Evolutionary conservation across 1,284 basidiomycete species (phyloP).

Genomic region (Schizophyllum amplum): DNA sequence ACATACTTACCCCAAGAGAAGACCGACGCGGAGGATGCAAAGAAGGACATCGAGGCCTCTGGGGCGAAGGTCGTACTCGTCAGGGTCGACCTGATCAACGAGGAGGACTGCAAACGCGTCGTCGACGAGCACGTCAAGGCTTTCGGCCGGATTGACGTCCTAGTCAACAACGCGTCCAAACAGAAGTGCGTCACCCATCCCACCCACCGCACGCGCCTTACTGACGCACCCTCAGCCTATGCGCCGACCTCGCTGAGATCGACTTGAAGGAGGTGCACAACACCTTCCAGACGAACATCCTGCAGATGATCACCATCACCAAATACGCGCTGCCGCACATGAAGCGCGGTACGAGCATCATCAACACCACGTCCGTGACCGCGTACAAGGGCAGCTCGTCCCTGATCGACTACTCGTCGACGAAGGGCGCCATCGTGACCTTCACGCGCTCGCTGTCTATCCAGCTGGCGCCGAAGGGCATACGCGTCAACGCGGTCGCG

Average conservation of each 20-base stretch:
- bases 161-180: conserved; percentile 39
- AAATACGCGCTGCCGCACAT: conserved; percentile 52
- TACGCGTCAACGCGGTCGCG: conserved; percentile 47
- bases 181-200: conserved; percentile 1
- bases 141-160: conserved; percentile 46
- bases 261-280: conserved; percentile 31
- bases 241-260: conserved; percentile 35
- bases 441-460: conserved; percentile 49
- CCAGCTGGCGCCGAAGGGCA: conserved; percentile 50
- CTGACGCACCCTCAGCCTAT: conserved; percentile 3
- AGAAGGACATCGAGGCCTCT: conserved; percentile 37
- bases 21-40: conserved; percentile 26
- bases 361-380: conserved; percentile 58
- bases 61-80: conserved; percentile 52
- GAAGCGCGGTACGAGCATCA: conserved; percentile 51
- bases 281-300: conserved; percentile 49
- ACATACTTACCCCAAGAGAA: conserved; percentile 53
- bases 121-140: conserved; percentile 37
- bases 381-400: conserved; percentile 35
- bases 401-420: conserved; percentile 45
- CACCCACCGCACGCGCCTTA: not conserved
- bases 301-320: conserved; percentile 48
- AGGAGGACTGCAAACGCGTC: conserved; percentile 34
- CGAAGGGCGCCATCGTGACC: conserved; percentile 50
- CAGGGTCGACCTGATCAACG: conserved; percentile 39